These are phyloP conservation scores for Avicennia marina DNA, from an alignment of 257 asterid genomes.

Conservation along the genomic window DNA sequence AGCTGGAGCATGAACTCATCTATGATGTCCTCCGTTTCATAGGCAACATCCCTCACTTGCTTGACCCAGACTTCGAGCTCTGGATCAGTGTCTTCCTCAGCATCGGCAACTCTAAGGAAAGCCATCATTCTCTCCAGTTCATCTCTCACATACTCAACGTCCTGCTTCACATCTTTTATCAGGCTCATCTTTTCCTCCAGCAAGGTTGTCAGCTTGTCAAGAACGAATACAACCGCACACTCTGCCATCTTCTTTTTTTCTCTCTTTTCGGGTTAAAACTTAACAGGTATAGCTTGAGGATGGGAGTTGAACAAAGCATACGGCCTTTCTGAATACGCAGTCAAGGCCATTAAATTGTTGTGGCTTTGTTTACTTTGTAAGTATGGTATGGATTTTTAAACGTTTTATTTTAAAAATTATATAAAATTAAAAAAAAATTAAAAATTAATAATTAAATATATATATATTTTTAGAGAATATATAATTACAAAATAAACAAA, in stretches of 20 bases:
- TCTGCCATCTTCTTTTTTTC: conserved; percentile 15
- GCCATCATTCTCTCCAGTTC: conserved; percentile 26
- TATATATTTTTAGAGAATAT: too few species aligned
- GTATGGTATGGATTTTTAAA: too few species aligned
- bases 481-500: too few species aligned
- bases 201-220: conserved; percentile 16
- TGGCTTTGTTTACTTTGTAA: too few species aligned
- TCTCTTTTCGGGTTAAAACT: too few species aligned
- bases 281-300: too few species aligned
- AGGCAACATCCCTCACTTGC: conserved; percentile 27
- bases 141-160: conserved; percentile 17
- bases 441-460: too few species aligned
- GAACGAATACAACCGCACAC: conserved; percentile 14
- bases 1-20: conserved; percentile 22
- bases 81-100: conserved; percentile 21
- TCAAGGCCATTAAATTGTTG: too few species aligned
- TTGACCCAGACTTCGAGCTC: conserved; percentile 29
- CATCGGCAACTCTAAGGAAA: conserved; percentile 31
- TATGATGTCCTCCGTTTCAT: conserved; percentile 22
- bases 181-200: conserved; percentile 12
- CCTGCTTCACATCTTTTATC: conserved; percentile 1
- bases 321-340: too few species aligned
- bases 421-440: too few species aligned
- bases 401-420: too few species aligned
- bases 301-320: too few species aligned